phyloP scores from a whole-genome alignment of 1,284 basidiomycete genomes.

The Malassezia pachydermatis region DNA sequence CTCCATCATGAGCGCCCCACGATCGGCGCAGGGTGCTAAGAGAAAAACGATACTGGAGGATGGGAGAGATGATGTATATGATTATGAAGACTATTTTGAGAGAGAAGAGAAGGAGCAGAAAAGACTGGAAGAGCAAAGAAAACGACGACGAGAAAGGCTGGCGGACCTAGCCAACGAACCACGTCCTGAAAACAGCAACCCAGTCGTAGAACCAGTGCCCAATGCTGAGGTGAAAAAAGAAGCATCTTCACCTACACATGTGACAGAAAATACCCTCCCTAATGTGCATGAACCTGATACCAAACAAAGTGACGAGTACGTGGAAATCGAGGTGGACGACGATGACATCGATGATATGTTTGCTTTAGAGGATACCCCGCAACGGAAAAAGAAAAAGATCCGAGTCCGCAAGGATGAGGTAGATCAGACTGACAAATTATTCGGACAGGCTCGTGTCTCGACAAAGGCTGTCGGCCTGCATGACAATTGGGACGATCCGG shows the following conservation, averaged over 20 bases:
- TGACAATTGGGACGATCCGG: constrained; percentile 62
- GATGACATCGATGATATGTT: constrained; percentile 45
- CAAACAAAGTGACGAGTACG: no score
- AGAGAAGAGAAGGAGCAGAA: constrained; percentile 11
- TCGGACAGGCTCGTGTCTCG: not conserved
- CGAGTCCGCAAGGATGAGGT: constrained; percentile 9
- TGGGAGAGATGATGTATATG: not conserved
- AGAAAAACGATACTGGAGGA: no score
- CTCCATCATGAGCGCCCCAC: no score
- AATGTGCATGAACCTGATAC: no score
- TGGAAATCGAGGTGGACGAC: no score
- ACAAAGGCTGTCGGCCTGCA: constrained; percentile 40
- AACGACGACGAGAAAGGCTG: constrained; percentile 22
- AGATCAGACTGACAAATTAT: not conserved
- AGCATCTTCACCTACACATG: not conserved
- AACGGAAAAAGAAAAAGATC: constrained; percentile 21
- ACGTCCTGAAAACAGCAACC: no score
- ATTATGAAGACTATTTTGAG: constrained; percentile 3
- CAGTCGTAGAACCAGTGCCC: no score
- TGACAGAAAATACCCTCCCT: no score
- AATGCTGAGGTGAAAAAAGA: no score
- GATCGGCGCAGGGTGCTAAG: no score
- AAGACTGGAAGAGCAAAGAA: constrained; percentile 28
- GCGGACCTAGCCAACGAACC: not conserved
- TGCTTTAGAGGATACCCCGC: constrained; percentile 27